Conservation (phyloP, 2,329 filamentous ascomycete genomes). For the Lecanosticta acicola region DNA sequence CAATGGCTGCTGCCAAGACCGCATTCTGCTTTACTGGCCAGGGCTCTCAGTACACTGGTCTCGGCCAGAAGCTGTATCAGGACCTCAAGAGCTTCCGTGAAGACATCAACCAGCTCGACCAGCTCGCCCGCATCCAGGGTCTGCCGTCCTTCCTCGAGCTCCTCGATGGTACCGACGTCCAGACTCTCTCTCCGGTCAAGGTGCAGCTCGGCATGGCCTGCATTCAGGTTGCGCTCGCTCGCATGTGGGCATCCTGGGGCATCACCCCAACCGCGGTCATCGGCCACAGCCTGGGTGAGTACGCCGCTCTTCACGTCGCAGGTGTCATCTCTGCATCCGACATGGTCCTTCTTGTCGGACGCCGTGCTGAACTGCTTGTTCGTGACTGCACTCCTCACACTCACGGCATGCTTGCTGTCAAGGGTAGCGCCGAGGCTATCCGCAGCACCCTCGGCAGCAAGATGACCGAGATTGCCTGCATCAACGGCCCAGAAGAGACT, state of each 20-base stretch:
- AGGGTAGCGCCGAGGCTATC: constrained; percentile 48
- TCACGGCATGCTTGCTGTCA: constrained; percentile 61
- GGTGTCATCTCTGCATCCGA: constrained; percentile 66
- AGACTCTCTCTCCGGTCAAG: constrained; percentile 47
- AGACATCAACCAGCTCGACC: constrained; percentile 47
- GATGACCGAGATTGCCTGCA: constrained; percentile 59
- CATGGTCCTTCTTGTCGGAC: constrained; percentile 66
- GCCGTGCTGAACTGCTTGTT: constrained; percentile 60
- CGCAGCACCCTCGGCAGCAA: constrained; percentile 47
- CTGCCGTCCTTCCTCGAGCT: constrained; percentile 48
- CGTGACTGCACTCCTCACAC: constrained; percentile 60
- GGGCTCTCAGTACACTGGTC: constrained; percentile 48
- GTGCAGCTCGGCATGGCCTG: constrained; percentile 50
- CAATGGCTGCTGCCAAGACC: constrained; percentile 48
- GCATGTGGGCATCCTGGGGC: constrained; percentile 51
- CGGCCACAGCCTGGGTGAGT: constrained; percentile 63
- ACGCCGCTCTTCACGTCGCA: constrained; percentile 64
- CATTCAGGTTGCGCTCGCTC: constrained; percentile 48
- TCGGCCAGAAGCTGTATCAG: constrained; percentile 47
- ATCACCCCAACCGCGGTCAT: constrained; percentile 51
- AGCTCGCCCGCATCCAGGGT: constrained; percentile 41
- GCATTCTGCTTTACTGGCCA: constrained; percentile 51
- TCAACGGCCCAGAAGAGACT: constrained; percentile 69
- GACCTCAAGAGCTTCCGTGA: constrained; percentile 44
- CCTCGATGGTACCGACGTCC: constrained; percentile 45